A percentile compares a stretch with the other conserved stretches of the same genome.
phyloP scores from a whole-genome alignment of 306 rosid species.

The Trichosanthes truncata region DNA sequence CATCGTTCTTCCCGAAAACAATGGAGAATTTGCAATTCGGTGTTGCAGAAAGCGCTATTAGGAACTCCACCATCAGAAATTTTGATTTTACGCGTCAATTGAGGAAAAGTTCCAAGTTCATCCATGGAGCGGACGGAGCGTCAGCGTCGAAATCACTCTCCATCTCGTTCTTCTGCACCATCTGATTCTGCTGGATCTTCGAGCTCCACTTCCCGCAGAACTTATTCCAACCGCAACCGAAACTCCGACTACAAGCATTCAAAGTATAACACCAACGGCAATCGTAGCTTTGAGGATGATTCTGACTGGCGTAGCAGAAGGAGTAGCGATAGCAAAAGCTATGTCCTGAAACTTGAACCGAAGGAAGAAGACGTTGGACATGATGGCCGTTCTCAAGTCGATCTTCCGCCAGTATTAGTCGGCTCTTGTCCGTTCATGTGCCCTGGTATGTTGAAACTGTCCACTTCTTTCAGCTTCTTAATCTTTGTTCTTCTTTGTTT shows the following conservation, averaged over 20 bases:
- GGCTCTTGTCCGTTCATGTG: constrained; percentile 84
- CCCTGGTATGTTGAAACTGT: constrained; percentile 40
- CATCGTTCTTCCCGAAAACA: background rate
- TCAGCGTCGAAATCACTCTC: constrained; percentile 15
- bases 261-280: constrained; percentile 4
- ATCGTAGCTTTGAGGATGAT: constrained; percentile 7
- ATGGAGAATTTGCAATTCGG: background rate
- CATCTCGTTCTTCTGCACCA: constrained; percentile 14
- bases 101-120: background rate
- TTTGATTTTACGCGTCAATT: background rate
- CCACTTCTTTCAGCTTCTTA: background rate
- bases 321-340: background rate
- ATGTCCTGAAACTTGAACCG: background rate
- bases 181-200: constrained; percentile 2
- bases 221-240: constrained; percentile 7
- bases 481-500: background rate
- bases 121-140: constrained; percentile 13
- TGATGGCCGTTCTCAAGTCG: constrained; percentile 15
- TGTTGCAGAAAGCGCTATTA: background rate
- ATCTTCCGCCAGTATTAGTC: constrained; percentile 19
- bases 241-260: constrained; percentile 15
- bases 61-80: background rate
- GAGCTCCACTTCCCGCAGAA: constrained; percentile 13
- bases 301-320: constrained; percentile 6
- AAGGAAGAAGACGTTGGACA: background rate